Base-by-base conservation (phyloP, 139 green algal species). In the Astrephomene gubernaculifera region DNA sequence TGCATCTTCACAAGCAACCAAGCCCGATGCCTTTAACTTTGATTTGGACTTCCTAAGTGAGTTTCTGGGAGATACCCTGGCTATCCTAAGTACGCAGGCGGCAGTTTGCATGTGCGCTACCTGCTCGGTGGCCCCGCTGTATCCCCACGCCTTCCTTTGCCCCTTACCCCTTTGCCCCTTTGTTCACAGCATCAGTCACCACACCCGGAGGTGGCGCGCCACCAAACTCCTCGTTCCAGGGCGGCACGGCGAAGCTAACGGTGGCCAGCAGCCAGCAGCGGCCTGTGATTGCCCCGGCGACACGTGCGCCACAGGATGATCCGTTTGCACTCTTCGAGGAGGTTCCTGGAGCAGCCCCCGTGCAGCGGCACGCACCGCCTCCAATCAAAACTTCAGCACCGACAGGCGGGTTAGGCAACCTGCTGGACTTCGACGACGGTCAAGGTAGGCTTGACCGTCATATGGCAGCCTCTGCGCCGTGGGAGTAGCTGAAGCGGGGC, bases 281-380 rank as follows among this genome's bases (percentile, higher is more conserved):
- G 17, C 38, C 65, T 41, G n/a, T n/a, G n/a, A n/a, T n/a, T n/a
- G n/a, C n/a, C 25, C 38, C 70, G 39, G 38, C 38, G 24, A 24
- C 68, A n/a, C n/a, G n/a, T 65, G 22, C 54, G 19, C 54, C 54
- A 65, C 54, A 44, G 65, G 74, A 82, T 53, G 87, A 91, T 52
- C 87, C 87, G 0, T 91, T 91, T 71, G 82, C 82, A 31, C 71
- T 85, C 4, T 91, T 91, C 57, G 71, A 79, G 1, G 52, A 53
- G 3, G 76, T 91, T 3, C 70, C 84, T 2, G 87, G 87, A 10
- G 87, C 87, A 45, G 82, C 82, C 19, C 72, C 81, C 7, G 45
- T 39, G 14, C 52, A 71, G 38, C 60, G 35, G 21, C 84, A 89
- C 33, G 31, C 27, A 27, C 75, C 67, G 4, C 61, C 74, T 9